phyloP scores from a whole-genome alignment of 768 basidiomycete species.

The Leccinum arenicola region DNA sequence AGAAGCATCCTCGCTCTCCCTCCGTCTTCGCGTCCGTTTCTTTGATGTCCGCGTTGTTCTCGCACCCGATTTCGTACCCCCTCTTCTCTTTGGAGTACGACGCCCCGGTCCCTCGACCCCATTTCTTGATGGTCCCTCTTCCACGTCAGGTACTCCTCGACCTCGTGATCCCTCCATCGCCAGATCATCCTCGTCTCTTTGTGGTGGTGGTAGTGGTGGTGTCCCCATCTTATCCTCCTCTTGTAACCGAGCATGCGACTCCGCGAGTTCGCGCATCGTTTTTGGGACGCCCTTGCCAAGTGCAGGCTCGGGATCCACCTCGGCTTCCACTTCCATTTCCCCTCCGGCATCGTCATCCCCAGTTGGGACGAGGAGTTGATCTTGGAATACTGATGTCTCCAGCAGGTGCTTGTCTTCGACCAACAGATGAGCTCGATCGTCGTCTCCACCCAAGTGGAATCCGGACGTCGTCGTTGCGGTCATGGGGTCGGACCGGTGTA shows the following conservation, averaged over 20 bases:
- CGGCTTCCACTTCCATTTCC: constrained; percentile 14
- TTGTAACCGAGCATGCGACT: constrained; percentile 22
- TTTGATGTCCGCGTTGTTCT: constrained; percentile 17
- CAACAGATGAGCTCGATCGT: not conserved
- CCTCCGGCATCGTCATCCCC: constrained; percentile 7
- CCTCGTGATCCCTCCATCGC: not conserved
- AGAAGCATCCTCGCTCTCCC: constrained; percentile 22
- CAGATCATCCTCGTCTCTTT: constrained; percentile 7
- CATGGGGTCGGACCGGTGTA: constrained; percentile 19
- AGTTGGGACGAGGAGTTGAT: constrained; percentile 4
- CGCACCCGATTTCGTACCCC: not conserved
- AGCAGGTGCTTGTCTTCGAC: not conserved
- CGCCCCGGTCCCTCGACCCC: constrained; percentile 8
- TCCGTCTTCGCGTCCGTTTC: constrained; percentile 27
- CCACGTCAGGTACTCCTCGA: not conserved
- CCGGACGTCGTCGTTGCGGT: constrained; percentile 9
- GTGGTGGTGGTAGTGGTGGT: constrained; percentile 25
- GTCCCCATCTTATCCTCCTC: not conserved
- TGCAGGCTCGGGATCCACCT: constrained; percentile 13
- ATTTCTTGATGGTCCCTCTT: constrained; percentile 4
- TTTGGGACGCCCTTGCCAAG: constrained; percentile 38
- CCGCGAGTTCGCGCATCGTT: constrained; percentile 66
- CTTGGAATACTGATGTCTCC: constrained; percentile 4
- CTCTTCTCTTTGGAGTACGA: constrained; percentile 5
- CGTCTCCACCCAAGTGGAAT: not conserved